Evolutionary conservation across 805 yeast genomes (phyloP).

Genomic region (Kuraishia floccosa): DNA sequence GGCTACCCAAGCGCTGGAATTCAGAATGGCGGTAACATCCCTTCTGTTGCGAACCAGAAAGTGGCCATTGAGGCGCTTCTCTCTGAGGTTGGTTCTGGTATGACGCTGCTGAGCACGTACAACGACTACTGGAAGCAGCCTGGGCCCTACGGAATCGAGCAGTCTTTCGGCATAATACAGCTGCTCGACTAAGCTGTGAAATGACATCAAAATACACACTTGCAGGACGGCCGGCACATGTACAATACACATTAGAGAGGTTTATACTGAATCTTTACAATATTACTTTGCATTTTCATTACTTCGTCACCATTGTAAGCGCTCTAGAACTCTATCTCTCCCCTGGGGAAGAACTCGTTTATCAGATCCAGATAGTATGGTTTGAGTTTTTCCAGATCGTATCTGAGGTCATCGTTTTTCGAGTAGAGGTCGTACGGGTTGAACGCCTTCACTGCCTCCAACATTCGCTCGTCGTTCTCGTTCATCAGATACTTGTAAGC

Average conservation of each 20-base stretch:
- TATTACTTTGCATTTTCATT: slow-evolving; percentile 1
- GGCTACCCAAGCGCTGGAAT: slow-evolving; percentile 79
- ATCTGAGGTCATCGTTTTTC: slow-evolving; percentile 35
- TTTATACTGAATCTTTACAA: background rate
- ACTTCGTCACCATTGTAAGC: no score
- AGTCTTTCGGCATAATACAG: slow-evolving; percentile 62
- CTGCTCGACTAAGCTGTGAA: slow-evolving; percentile 11
- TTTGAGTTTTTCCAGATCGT: slow-evolving; percentile 37
- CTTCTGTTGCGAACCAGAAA: slow-evolving; percentile 57
- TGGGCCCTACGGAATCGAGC: slow-evolving; percentile 79
- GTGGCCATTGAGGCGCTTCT: slow-evolving; percentile 59
- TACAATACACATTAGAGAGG: no score
- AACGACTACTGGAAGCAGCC: slow-evolving; percentile 83
- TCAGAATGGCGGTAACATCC: slow-evolving; percentile 64
- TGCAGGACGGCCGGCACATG: no score
- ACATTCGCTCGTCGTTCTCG: slow-evolving; percentile 46
- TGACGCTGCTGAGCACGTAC: slow-evolving; percentile 68
- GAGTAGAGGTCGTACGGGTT: slow-evolving; percentile 63
- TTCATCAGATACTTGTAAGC: slow-evolving; percentile 58
- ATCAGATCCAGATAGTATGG: slow-evolving; percentile 52
- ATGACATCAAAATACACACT: no score
- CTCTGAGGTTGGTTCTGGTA: slow-evolving; percentile 42
- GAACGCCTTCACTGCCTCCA: slow-evolving; percentile 53
- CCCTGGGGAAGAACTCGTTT: slow-evolving; percentile 54
- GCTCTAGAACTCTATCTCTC: slow-evolving; percentile 37